Conservation (phyloP, 805 yeast genomes). For the Lipomyces kockii region DNA sequence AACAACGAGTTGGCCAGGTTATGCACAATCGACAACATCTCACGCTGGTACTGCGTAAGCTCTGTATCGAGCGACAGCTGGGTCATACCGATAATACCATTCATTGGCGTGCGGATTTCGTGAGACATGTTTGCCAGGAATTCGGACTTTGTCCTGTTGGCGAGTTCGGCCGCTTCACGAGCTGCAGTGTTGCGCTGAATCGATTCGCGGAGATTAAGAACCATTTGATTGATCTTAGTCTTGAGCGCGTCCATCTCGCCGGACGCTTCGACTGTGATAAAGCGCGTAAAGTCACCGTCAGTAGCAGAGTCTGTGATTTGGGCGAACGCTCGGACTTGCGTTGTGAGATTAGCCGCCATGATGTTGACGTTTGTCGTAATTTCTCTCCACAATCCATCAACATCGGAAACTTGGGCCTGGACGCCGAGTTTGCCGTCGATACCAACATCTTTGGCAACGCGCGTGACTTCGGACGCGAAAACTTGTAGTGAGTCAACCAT, state of each 20-base stretch:
- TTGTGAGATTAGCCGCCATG: slow-evolving; percentile 91
- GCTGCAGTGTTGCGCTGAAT: slow-evolving; percentile 92
- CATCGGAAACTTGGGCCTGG: slow-evolving; percentile 88
- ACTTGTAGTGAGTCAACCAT: slow-evolving; percentile 91
- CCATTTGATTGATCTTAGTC: slow-evolving; percentile 74
- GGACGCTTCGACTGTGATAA: slow-evolving; percentile 86
- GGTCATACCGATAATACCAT: slow-evolving; percentile 93
- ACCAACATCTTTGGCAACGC: slow-evolving; percentile 92
- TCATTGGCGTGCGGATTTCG: slow-evolving; percentile 89
- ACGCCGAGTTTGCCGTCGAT: slow-evolving; percentile 91
- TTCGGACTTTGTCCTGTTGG: slow-evolving; percentile 87
- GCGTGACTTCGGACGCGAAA: slow-evolving; percentile 84
- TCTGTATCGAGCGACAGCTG: slow-evolving; percentile 87
- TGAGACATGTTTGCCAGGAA: slow-evolving; percentile 87
- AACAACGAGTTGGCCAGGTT: slow-evolving; percentile 82
- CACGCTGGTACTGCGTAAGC: slow-evolving; percentile 87
- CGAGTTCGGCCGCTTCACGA: slow-evolving; percentile 91
- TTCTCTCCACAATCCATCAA: slow-evolving; percentile 90
- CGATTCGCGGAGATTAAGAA: slow-evolving; percentile 81
- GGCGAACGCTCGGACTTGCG: slow-evolving; percentile 91
- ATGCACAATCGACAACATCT: slow-evolving; percentile 87
- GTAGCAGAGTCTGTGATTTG: slow-evolving; percentile 94
- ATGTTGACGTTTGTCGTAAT: slow-evolving; percentile 89
- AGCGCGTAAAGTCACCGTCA: slow-evolving; percentile 88
- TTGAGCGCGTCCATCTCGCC: slow-evolving; percentile 80